phyloP scores from a whole-genome alignment of 371 early-diverging fungal species.

The Phascolomyces articulosus region DNA sequence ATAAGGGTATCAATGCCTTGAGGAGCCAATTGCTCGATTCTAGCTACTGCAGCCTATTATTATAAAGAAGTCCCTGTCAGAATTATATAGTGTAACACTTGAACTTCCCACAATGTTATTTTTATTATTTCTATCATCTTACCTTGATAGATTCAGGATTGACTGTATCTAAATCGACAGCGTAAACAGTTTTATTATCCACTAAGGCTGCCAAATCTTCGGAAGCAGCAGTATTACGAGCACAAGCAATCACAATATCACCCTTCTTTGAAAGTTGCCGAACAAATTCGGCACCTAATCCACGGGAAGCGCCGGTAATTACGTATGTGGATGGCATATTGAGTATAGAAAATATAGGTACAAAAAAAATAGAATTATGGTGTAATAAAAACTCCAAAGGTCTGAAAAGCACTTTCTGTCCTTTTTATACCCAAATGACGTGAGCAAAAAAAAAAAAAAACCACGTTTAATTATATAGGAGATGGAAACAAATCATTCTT shows the following conservation, averaged over 20 bases:
- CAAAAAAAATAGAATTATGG: too few relatives aligned
- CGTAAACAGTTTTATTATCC: constrained; percentile 27
- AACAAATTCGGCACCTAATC: constrained; percentile 47
- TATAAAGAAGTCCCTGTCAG: not conserved
- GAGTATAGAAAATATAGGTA: too few relatives aligned
- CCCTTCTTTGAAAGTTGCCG: constrained; percentile 21
- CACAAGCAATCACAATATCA: constrained; percentile 38
- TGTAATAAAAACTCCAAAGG: too few relatives aligned
- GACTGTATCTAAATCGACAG: constrained; percentile 28
- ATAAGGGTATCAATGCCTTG: constrained; percentile 25
- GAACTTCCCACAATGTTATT: too few relatives aligned
- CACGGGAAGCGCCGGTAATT: constrained; percentile 48
- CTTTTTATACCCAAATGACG: too few relatives aligned
- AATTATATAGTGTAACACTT: too few relatives aligned
- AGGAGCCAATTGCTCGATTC: constrained; percentile 22
- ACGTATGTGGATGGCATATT: constrained; percentile 19
- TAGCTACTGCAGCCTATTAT: constrained; percentile 19
- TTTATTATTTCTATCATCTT: not conserved
- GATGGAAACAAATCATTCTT: too few relatives aligned
- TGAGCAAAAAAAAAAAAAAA: too few relatives aligned
- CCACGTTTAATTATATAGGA: too few relatives aligned
- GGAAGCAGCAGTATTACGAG: constrained; percentile 34
- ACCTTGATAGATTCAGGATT: constrained; percentile 32
- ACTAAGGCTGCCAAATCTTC: constrained; percentile 18
- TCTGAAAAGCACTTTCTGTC: too few relatives aligned